A percentile compares a stretch with the other conserved stretches of the same genome.
phyloP scores from a whole-genome alignment of 768 basidiomycete species.

The Lactarius sp. region DNA sequence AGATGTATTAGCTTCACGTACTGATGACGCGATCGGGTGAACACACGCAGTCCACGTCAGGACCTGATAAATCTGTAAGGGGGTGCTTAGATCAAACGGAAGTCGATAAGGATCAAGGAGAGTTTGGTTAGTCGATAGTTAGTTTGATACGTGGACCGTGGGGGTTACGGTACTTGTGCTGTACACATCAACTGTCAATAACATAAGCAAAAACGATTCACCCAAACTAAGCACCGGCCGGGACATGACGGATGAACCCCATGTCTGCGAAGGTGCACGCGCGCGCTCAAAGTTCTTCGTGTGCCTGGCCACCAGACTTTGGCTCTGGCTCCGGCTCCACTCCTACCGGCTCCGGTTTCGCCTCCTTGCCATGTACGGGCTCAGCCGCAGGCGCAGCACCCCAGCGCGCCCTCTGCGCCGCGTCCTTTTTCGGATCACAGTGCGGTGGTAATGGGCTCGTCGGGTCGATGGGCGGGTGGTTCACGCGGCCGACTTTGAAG shows the following conservation, averaged over 20 bases:
- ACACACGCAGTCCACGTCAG: slow-evolving; percentile 11
- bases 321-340: background rate
- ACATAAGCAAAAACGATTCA: background rate
- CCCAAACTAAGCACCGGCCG: background rate
- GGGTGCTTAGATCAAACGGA: background rate
- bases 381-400: slow-evolving; percentile 22
- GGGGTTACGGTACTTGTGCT: background rate
- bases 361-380: background rate
- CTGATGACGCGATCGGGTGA: slow-evolving; percentile 7
- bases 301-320: background rate
- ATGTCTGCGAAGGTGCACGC: background rate
- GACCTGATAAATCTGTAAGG: background rate
- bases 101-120: background rate
- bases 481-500: slow-evolving; percentile 67
- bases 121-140: background rate
- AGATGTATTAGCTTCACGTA: slow-evolving; percentile 8
- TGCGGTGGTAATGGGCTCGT: slow-evolving; percentile 66
- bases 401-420: slow-evolving; percentile 20
- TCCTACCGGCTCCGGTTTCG: background rate
- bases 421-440: slow-evolving; percentile 60
- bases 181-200: background rate
- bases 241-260: background rate
- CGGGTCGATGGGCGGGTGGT: slow-evolving; percentile 74
- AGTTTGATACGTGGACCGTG: background rate
- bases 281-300: slow-evolving; percentile 22